Percentiles rank a stretch among this genome's conserved stretches.
Conservation (phyloP, 805 yeast species). For the Peterozyma toletana region DNA sequence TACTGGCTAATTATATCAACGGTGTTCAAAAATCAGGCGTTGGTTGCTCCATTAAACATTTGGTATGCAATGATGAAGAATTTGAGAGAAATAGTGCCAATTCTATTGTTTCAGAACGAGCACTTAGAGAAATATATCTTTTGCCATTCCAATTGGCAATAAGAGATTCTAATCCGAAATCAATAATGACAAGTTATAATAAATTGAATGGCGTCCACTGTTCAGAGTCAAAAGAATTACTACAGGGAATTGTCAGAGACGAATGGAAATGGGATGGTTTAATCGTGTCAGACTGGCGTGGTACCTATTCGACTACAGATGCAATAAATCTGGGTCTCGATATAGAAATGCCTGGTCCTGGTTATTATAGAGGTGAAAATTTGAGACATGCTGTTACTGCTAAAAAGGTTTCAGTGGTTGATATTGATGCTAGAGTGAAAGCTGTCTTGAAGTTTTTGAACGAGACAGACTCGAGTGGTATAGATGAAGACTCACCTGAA, state of each 20-base stretch:
- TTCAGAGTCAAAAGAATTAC: slow-evolving; percentile 34
- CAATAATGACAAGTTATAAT: slow-evolving; percentile 59
- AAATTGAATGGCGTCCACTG: slow-evolving; percentile 55
- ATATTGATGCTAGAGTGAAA: slow-evolving; percentile 40
- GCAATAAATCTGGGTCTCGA: slow-evolving; percentile 50
- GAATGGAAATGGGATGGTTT: slow-evolving; percentile 56
- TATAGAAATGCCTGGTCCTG: slow-evolving; percentile 64
- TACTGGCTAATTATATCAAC: slow-evolving; percentile 38
- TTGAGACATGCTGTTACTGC: slow-evolving; percentile 30
- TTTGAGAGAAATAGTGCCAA: slow-evolving; percentile 42
- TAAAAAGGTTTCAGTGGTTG: slow-evolving; percentile 29
- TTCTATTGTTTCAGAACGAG: slow-evolving; percentile 47
- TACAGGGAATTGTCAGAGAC: slow-evolving; percentile 37
- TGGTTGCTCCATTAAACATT: slow-evolving; percentile 56
- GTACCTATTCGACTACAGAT: slow-evolving; percentile 39
- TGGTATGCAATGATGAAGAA: slow-evolving; percentile 57
- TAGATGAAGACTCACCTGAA: slow-evolving; percentile 33
- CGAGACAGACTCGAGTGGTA: slow-evolving; percentile 29
- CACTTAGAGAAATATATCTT: slow-evolving; percentile 57
- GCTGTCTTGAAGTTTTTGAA: slow-evolving; percentile 40
- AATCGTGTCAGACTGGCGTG: slow-evolving; percentile 60
- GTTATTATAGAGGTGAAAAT: slow-evolving; percentile 31
- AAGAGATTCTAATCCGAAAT: slow-evolving; percentile 41
- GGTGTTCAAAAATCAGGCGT: slow-evolving; percentile 48
- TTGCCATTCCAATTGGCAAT: slow-evolving; percentile 58